phyloP scores from a whole-genome alignment of 495 filamentous ascomycete species.

The Penicillium bialowiezense region DNA sequence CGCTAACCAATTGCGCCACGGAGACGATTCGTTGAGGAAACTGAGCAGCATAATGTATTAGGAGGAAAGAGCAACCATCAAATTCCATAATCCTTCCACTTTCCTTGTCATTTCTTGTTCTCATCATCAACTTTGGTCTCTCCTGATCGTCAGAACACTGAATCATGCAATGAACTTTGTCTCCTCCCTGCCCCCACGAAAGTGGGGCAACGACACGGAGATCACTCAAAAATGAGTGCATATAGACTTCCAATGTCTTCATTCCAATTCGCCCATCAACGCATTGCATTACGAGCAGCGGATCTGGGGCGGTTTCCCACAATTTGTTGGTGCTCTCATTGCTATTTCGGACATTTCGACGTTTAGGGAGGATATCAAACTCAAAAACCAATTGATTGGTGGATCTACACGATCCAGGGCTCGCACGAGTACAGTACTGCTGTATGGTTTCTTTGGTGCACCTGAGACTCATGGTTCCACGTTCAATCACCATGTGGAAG shows the following conservation, averaged over 20 bases:
- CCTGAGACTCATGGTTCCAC: background rate
- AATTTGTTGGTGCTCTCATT: background rate
- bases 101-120: too few relatives aligned
- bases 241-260: background rate
- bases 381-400: background rate
- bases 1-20: conserved; percentile 52
- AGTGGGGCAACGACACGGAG: too few relatives aligned
- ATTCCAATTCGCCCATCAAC: background rate
- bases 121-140: background rate
- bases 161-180: background rate
- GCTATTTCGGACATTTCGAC: background rate
- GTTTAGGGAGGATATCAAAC: background rate
- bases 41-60: too few relatives aligned
- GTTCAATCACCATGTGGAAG: background rate
- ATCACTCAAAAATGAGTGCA: background rate
- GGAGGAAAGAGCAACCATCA: too few relatives aligned
- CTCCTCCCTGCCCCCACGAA: too few relatives aligned
- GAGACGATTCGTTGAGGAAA: conserved; percentile 17
- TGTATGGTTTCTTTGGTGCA: too few relatives aligned
- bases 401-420: background rate
- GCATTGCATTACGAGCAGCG: background rate
- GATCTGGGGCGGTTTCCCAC: background rate
- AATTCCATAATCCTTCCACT: too few relatives aligned
- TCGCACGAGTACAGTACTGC: too few relatives aligned
- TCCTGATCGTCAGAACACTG: background rate